Conservation (phyloP, 202 grass and related monocot species). For the Musa balbisiana region DNA sequence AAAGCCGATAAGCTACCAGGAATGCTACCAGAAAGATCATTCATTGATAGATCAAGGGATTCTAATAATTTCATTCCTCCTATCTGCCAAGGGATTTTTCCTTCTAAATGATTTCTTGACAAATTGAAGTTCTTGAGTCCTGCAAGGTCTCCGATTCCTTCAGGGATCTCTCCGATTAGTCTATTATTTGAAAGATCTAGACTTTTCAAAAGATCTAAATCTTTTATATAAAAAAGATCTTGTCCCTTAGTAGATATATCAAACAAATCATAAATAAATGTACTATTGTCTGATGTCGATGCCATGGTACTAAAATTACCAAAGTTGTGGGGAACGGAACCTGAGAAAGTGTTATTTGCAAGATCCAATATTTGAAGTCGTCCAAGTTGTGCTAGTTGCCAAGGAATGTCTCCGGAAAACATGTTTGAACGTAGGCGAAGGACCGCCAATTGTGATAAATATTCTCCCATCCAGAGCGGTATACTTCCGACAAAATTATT, state of each 20-base stretch:
- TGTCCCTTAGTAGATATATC: conserved; percentile 5
- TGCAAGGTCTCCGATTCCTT: conserved; percentile 10
- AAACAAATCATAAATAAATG: not conserved
- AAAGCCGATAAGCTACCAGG: conserved; percentile 16
- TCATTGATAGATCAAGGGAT: conserved; percentile 37
- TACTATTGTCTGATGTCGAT: not conserved
- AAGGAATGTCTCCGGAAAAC: not conserved
- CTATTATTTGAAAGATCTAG: conserved; percentile 31
- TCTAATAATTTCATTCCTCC: conserved; percentile 21
- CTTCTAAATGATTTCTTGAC: conserved; percentile 23
- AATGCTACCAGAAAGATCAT: conserved; percentile 22
- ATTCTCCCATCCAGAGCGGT: not conserved
- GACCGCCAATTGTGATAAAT: not conserved
- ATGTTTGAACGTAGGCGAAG: not conserved
- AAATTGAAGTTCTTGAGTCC: conserved; percentile 27
- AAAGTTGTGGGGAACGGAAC: conserved; percentile 3
- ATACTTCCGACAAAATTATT: not conserved
- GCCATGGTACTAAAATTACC: conserved; percentile 15
- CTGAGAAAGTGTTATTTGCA: conserved; percentile 19
- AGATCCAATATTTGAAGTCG: not conserved
- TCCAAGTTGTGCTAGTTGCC: not conserved
- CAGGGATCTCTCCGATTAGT: conserved; percentile 6
- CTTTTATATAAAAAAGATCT: not conserved
- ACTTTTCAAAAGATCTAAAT: not conserved
- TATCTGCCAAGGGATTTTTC: conserved; percentile 2